Percentiles rank a stretch among this genome's conserved stretches.
phyloP scores from a whole-genome alignment of 345 rosid genomes.

The Capsella bursapastoris region DNA sequence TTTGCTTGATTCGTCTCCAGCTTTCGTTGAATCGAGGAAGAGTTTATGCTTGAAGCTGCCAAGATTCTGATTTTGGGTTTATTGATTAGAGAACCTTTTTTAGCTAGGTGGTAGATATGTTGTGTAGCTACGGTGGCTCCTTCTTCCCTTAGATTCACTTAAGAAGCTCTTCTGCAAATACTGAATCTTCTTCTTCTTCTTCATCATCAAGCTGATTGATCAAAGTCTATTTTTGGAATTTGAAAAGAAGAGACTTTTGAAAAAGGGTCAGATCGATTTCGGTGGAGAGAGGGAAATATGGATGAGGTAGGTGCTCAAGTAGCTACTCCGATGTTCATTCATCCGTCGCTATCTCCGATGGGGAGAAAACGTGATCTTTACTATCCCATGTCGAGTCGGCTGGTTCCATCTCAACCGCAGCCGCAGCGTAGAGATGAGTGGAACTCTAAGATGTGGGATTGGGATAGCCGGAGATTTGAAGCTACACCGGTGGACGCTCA shows the following conservation, averaged over 20 bases:
- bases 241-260: not conserved
- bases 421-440: constrained; percentile 56
- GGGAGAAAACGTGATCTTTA: constrained; percentile 71
- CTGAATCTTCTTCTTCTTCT: constrained; percentile 31
- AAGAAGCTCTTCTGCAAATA: not conserved
- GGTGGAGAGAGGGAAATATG: constrained; percentile 49
- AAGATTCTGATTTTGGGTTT: constrained; percentile 1
- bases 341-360: constrained; percentile 57
- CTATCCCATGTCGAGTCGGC: constrained; percentile 43
- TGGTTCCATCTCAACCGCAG: constrained; percentile 37
- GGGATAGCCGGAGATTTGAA: constrained; percentile 74
- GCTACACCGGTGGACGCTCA: constrained; percentile 62
- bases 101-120: constrained; percentile 27
- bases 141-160: constrained; percentile 21
- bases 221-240: not conserved
- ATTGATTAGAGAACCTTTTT: not conserved
- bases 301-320: constrained; percentile 83
- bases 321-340: constrained; percentile 66
- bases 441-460: constrained; percentile 76
- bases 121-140: constrained; percentile 14
- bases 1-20: not conserved
- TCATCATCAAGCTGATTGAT: not conserved
- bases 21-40: constrained; percentile 5
- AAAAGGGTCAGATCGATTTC: constrained; percentile 27
- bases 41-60: constrained; percentile 31